phyloP scores from a whole-genome alignment of 352 stramenopile species.

The Pythium sukuiense region DNA sequence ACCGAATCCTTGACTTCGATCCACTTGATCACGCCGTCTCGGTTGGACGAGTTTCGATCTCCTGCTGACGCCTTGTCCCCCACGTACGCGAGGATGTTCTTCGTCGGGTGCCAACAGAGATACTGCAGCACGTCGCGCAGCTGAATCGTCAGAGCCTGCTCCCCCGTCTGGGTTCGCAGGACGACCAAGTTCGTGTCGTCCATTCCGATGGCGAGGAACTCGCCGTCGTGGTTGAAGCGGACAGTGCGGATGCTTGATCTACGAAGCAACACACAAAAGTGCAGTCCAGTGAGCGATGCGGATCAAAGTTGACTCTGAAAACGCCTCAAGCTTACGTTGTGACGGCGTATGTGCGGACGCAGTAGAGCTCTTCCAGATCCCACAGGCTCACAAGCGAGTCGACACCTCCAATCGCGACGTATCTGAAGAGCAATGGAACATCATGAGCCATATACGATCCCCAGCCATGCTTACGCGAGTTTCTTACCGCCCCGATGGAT shows the following conservation, averaged over 20 bases:
- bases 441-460: constrained; percentile 1
- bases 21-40: constrained; percentile 84
- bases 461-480: background rate
- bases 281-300: constrained; percentile 1
- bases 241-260: constrained; percentile 81
- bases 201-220: constrained; percentile 73
- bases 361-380: constrained; percentile 87
- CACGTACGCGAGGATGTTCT: constrained; percentile 82
- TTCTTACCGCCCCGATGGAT: constrained; percentile 67
- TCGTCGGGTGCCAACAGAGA: constrained; percentile 79
- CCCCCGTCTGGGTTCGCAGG: constrained; percentile 59
- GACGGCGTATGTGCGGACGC: constrained; percentile 77
- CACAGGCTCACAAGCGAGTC: constrained; percentile 85
- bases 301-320: background rate
- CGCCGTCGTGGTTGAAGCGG: constrained; percentile 74
- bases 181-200: constrained; percentile 75
- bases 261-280: background rate
- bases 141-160: constrained; percentile 55
- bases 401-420: constrained; percentile 71
- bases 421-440: constrained; percentile 35
- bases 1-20: constrained; percentile 56
- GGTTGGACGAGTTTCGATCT: constrained; percentile 74
- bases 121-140: constrained; percentile 77
- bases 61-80: constrained; percentile 65
- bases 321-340: constrained; percentile 53